Percentiles rank a stretch among this genome's conserved stretches.
Evolutionary conservation across 2,329 filamentous ascomycete species (phyloP).

Genomic region (Nectriaceae sp.): DNA sequence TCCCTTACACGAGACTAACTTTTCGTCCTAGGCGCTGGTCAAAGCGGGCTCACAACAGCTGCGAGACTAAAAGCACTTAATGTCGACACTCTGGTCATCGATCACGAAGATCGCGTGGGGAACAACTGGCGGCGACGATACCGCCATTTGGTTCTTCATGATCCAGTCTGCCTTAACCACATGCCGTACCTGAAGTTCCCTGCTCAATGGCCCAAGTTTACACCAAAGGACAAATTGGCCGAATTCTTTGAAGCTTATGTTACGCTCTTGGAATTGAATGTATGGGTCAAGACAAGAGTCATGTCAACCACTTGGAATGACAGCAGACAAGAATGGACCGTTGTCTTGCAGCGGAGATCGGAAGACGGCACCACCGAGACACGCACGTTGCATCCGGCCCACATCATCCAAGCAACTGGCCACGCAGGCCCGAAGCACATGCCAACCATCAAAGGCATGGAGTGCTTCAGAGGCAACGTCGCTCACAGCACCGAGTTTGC

Average conservation of each 20-base stretch:
- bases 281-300: constrained; percentile 44
- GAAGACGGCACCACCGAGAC: constrained; percentile 45
- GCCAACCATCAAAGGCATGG: constrained; percentile 3
- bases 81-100: constrained; percentile 58
- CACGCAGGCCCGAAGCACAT: constrained; percentile 9
- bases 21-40: constrained; percentile 59
- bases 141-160: constrained; percentile 25
- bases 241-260: constrained; percentile 52
- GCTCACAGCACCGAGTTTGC: constrained; percentile 21
- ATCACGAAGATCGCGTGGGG: constrained; percentile 57
- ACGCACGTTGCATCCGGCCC: constrained; percentile 1
- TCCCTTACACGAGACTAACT: too few relatives aligned
- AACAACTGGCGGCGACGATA: constrained; percentile 62
- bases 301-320: constrained; percentile 40
- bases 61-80: constrained; percentile 62
- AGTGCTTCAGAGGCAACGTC: constrained; percentile 37
- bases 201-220: constrained; percentile 31
- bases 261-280: constrained; percentile 48
- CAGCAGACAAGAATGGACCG: constrained; percentile 14
- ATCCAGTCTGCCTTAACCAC: constrained; percentile 20
- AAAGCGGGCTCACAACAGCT: constrained; percentile 58
- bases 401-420: constrained; percentile 12
- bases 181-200: constrained; percentile 27
- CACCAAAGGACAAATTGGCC: constrained; percentile 47
- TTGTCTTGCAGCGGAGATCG: constrained; percentile 29